Base-by-base conservation (phyloP, 768 basidiomycete species). In the Glaciozyma antarctica region DNA sequence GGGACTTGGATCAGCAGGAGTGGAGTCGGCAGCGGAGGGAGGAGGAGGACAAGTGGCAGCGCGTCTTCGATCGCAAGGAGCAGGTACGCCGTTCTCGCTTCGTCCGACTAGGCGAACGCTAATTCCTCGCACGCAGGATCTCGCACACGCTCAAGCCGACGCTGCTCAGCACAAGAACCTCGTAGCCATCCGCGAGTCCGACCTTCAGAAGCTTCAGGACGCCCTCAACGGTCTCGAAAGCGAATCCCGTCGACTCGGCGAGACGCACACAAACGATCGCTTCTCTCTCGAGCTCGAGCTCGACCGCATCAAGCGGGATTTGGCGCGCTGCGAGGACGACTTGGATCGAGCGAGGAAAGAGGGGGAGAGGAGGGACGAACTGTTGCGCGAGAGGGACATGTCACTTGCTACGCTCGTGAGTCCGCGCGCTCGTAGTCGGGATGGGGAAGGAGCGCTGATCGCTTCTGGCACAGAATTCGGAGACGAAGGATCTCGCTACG, bases 241-340 rank as follows among this genome's bases (percentile, higher is more conserved):
- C 34, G 89, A 92, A 75, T 84, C 85, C 28, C 86, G 86, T 77
- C 81, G 84, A 63, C 81, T 86, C 0, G 93, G 93, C 26, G 90
- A 94, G 77, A 84, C 85, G 17, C 87, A 88, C 72, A 86, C 87
- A 0, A 86, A 85, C 4, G 87, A 90, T 28, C 81, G 85, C 52
- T 89, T 90, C 78, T 88, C 88, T 0, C 78, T 97, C 41, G 89
- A 95, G 75, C 82, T 97, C 24, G 93, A 99, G 76, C 80, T 88
- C 1, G 94, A 97, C 68, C 79, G 90, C 3, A 78, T 92, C 57
- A 86, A 86, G 75, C 82, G 92, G 34, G 94, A 99, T 73, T 72
- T 95, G 48, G 85, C 86, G 68, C 79, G 88, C 5, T 79, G 86
- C 2, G 88, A 94, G 72, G 85, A 86, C 67, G 90, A 94, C 60